Evolutionary conservation across 108 stramenopile genomes (phyloP), one percentile per base, ranked within the genome.

Genomic region (Cyclotella kingstonii): DNA sequence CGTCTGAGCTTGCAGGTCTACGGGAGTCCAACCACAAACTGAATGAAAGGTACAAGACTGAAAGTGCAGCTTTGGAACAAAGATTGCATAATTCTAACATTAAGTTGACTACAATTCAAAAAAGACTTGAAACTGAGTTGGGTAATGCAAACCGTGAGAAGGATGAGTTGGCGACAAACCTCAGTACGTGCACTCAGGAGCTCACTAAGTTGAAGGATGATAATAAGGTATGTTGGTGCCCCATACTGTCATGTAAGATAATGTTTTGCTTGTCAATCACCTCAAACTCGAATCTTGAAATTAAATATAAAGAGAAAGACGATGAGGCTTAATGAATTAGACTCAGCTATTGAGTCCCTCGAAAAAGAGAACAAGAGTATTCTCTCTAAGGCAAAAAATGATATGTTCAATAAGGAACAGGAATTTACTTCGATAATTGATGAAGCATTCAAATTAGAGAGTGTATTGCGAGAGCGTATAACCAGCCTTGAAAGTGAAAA

Each of bases 381-480:
- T 15, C 33, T 39, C 10, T 21, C 55, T 5, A 56, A 68, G 15
- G 25, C 50, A 9, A 40, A 52, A 19, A 8, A 23, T 30, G 43
- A 54, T 29, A 21, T 61, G n/a, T 45, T 44, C 1, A 42, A 60
- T 7, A 43, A 38, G 40, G 44, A 70, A 29, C 11, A 34, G 3
- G 29, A 70, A 40, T 25, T 70, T 3, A 42, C 42, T 18, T 35
- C 54, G 8, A 53, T 53, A 14, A 39, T 60, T 7, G 59, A 52
- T 39, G 68, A 70, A 31, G 54, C 60, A 35, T 53, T 35, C n/a
- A 18, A 45, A 0, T 45, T 25, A 22, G 68, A 70, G 39, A 53
- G 12, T 35, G 48, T 18, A 27, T 22, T 60, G 5, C 68, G 47
- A 10, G 43, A 46, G 42, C 59, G 58, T 42, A 54, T 70, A 33